Base-by-base conservation (phyloP, 116 monocot species). In the Papilionanthe hybrid region DNA sequence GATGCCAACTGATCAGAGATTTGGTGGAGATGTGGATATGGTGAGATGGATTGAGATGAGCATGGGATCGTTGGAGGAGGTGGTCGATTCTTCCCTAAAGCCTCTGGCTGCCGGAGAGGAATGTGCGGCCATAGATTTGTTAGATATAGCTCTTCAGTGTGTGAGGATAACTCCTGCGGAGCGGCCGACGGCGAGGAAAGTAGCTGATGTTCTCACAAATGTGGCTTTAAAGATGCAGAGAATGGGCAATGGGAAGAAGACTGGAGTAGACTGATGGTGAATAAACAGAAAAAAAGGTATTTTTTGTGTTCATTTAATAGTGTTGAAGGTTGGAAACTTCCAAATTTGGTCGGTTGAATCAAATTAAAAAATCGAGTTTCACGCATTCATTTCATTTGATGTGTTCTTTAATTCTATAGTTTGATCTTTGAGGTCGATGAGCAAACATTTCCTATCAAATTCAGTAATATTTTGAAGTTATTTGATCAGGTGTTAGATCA, bases 101-200 rank as follows among this genome's bases (percentile, higher is more conserved):
- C 93, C 90, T 4, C 53, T 92, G 25, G 78, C 81, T 1, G 83
- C 81, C 3, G 23, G 56, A 1, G 94, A 92, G 82, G 88, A 92
- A 76, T 55, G 86, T 13, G 78, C 92, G n/a, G 85, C 91, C 89
- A 69, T 83, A 25, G 87, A 85, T 68, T 82, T 94, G 55, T 82
- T 94, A 15, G 86, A 89, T 3, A 80, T 91, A 81, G 94, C 92
- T 12, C 72, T 94, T 79, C 89, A 88, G 80, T 92, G 92, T 84
- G 94, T 92, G 42, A 82, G 56, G 81, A 80, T 71, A n/a, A 79
- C 86, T 19, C 89, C 96, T 0, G 82, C 85, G 0, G 96, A 93
- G 79, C 81, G 96, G 81, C 93, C 90, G 5, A 93, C 79, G 41
- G 85, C 93, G 3, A 80, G 95, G 49, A 85, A 83, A 42, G 93